Conservation (phyloP, 208 protist species). For the Tritrichomonas foetus region DNA sequence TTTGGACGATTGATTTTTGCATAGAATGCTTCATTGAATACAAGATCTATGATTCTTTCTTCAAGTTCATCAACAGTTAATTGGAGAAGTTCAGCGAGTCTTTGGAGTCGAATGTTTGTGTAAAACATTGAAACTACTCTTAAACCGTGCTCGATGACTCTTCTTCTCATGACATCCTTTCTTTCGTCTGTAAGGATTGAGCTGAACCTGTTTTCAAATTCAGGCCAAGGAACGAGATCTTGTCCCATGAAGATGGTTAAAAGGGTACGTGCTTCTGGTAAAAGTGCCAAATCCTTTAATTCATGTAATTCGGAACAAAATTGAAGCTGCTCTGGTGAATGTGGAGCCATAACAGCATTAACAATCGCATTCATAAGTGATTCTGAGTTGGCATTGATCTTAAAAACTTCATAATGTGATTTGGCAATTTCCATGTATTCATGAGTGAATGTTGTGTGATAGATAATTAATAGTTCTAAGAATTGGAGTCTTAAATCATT, state of each 20-base stretch:
- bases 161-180: background rate
- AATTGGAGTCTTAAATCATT: background rate
- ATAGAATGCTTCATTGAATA: background rate
- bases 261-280: background rate
- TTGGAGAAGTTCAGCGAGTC: constrained; percentile 1
- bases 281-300: background rate
- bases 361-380: background rate
- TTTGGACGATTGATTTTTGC: constrained; percentile 8
- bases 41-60: background rate
- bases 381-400: background rate
- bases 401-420: background rate
- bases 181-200: background rate
- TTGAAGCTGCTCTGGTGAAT: background rate
- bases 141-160: constrained; percentile 13
- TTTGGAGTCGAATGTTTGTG: background rate
- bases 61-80: background rate
- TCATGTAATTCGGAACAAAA: background rate
- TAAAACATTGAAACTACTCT: background rate
- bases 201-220: background rate
- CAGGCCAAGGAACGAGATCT: background rate
- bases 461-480: background rate
- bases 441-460: background rate
- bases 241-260: background rate
- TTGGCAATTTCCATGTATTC: constrained; percentile 11
- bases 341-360: background rate